Evolutionary conservation across 495 filamentous ascomycete species (phyloP), one percentile per base, ranked within the genome.

Genomic region (Sordaria brevicollis): DNA sequence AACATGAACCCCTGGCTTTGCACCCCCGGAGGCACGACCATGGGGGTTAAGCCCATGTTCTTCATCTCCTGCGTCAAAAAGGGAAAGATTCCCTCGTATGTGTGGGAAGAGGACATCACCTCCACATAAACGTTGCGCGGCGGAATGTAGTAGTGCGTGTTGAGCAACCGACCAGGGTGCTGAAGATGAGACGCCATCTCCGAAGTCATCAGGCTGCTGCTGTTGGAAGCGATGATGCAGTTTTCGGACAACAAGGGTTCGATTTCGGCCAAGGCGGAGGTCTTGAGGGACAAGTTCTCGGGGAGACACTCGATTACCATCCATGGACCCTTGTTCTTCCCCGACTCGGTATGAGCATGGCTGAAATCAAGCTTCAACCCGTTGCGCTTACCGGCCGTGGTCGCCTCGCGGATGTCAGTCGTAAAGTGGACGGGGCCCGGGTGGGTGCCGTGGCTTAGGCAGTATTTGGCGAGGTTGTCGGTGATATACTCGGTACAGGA

Each of bases 271-370:
- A 89, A 80, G 2, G 82, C 80, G 19, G 75, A 74, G 10, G 83
- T 82, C 77, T 89, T 89, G 66, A 87, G 74, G 11, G 80, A 74
- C 9, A 87, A 72, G 25, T 81, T 82, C 76, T 89, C 87, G 1
- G 87, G 87, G 1, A 88, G 82, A 25, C 83, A 85, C 70, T 89
- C 87, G 68, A 89, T 83, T n/a, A 85, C 83, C 41, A 87, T 79
- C 81, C 80, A 87, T 3, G 77, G 81, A 2, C 73, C 73, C 1
- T 75, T 70, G 37, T 15, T 31, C 2, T 5, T 29, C 13, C 69
- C 43, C 29, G 80, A 73, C 76, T 80, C 77, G 31, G 29, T 34
- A 34, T 74, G 69, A 4, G 68, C 67, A 10, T 71, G 68, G 11
- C 71, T 57, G 21, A 65, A 70, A 29, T 67, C 70, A 29, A 71